Evolutionary conservation across 2,329 filamentous ascomycete genomes (phyloP).

Genomic region (Neonectria hederae): DNA sequence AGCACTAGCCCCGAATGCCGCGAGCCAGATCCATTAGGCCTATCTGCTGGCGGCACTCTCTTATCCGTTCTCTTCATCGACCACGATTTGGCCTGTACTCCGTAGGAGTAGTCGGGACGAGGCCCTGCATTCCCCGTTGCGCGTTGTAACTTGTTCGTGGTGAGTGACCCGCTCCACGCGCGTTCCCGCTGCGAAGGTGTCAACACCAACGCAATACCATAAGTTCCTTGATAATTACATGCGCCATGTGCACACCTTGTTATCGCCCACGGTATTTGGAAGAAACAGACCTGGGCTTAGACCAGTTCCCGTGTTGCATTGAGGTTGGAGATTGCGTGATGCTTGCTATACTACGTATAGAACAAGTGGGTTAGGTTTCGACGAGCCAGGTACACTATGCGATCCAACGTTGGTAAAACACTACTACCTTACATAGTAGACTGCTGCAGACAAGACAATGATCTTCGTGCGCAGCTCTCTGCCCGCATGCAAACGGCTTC

Average conservation of each 20-base stretch:
- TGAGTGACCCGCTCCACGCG: conserved; percentile 10
- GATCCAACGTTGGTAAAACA: conserved; percentile 17
- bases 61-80: conserved; percentile 1
- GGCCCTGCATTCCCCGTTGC: conserved; percentile 14
- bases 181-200: conserved; percentile 17
- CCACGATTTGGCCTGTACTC: not conserved
- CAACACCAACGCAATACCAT: not conserved
- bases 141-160: not conserved
- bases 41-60: not conserved
- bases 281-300: not conserved
- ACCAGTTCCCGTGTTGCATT: conserved; percentile 10
- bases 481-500: conserved; percentile 1
- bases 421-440: too few relatives aligned
- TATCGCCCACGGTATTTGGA: not conserved
- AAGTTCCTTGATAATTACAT: not conserved
- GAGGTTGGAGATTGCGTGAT: conserved; percentile 19
- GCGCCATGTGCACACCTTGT: not conserved
- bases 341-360: not conserved
- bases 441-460: not conserved
- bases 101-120: conserved; percentile 8
- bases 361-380: not conserved
- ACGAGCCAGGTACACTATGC: conserved; percentile 1
- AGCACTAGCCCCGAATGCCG: conserved; percentile 2
- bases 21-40: not conserved
- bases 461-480: conserved; percentile 10